Conservation (phyloP, 345 rosid genomes). For the Euphorbia peplus region DNA sequence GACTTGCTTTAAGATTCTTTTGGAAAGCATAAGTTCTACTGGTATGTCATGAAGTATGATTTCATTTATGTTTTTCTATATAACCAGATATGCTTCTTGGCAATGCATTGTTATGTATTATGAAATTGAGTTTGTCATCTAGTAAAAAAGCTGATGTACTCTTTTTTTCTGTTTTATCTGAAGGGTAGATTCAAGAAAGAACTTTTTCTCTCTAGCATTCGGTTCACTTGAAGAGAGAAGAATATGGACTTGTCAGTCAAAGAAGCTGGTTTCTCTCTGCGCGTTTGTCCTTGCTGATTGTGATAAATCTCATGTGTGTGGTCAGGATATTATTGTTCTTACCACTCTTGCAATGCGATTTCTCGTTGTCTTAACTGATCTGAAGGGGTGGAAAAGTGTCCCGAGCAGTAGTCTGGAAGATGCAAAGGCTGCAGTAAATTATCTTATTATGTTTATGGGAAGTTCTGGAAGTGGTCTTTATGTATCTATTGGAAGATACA, state of each 20-base stretch:
- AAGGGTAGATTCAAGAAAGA: constrained; percentile 59
- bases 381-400: constrained; percentile 63
- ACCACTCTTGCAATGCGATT: constrained; percentile 62
- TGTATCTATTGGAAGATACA: constrained; percentile 56
- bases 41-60: constrained; percentile 39
- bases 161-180: constrained; percentile 16
- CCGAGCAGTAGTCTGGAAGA: constrained; percentile 35
- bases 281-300: constrained; percentile 56
- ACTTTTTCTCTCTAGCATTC: constrained; percentile 58
- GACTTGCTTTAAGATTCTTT: constrained; percentile 61
- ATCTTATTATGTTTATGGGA: constrained; percentile 61
- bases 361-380: constrained; percentile 64
- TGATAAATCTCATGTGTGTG: constrained; percentile 36
- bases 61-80: not conserved
- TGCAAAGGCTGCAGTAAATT: constrained; percentile 55
- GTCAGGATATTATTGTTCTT: constrained; percentile 46
- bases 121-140: not conserved
- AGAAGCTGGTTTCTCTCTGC: constrained; percentile 61
- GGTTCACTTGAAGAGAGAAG: constrained; percentile 65
- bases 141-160: constrained; percentile 6
- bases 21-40: constrained; percentile 70
- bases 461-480: constrained; percentile 64
- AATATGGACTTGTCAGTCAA: constrained; percentile 64
- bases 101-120: not conserved
- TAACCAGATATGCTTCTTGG: not conserved